Percentiles rank a stretch among this genome's conserved stretches.
Evolutionary conservation across 768 basidiomycete genomes (phyloP).

Genomic region (Phanerochaete sordida): DNA sequence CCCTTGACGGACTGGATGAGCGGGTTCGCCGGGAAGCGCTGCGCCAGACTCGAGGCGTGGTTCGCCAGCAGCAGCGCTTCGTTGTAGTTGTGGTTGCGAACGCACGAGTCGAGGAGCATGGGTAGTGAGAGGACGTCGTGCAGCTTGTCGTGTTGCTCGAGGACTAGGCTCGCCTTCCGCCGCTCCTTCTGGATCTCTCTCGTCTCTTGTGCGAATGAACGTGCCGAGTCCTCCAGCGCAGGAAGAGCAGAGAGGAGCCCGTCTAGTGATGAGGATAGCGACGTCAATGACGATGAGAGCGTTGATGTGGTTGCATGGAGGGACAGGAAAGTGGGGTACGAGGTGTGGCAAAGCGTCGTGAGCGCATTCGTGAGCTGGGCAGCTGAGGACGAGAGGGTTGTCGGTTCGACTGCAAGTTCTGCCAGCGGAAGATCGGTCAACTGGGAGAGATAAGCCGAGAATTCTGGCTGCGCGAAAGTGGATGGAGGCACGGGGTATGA

Average conservation of each 20-base stretch:
- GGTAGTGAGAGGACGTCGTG: conserved; percentile 90
- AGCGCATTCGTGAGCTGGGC: conserved; percentile 87
- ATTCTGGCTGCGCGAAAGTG: conserved; percentile 19
- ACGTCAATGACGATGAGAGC: conserved; percentile 66
- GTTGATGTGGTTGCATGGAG: conserved; percentile 77
- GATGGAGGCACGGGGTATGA: background rate
- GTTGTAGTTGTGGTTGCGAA: conserved; percentile 87
- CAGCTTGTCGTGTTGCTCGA: conserved; percentile 92
- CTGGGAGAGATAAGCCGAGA: conserved; percentile 54
- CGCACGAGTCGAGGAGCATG: conserved; percentile 87
- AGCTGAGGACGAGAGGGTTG: conserved; percentile 74
- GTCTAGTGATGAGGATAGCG: conserved; percentile 72
- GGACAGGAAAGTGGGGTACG: conserved; percentile 90
- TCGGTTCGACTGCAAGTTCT: conserved; percentile 71
- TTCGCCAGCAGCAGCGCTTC: conserved; percentile 85
- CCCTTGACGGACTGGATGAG: conserved; percentile 66
- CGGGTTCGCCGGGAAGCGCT: conserved; percentile 39
- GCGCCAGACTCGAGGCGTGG: conserved; percentile 53
- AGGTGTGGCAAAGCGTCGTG: conserved; percentile 85
- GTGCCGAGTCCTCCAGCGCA: conserved; percentile 68
- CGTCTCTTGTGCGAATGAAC: conserved; percentile 69
- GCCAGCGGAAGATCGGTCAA: conserved; percentile 64
- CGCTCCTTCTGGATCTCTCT: conserved; percentile 73
- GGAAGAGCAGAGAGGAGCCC: conserved; percentile 72
- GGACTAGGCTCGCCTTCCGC: conserved; percentile 74